Evolutionary conservation across 305 asterid species (phyloP), one percentile per base, ranked within the genome.

Genomic region (Fraxinus velutina): DNA sequence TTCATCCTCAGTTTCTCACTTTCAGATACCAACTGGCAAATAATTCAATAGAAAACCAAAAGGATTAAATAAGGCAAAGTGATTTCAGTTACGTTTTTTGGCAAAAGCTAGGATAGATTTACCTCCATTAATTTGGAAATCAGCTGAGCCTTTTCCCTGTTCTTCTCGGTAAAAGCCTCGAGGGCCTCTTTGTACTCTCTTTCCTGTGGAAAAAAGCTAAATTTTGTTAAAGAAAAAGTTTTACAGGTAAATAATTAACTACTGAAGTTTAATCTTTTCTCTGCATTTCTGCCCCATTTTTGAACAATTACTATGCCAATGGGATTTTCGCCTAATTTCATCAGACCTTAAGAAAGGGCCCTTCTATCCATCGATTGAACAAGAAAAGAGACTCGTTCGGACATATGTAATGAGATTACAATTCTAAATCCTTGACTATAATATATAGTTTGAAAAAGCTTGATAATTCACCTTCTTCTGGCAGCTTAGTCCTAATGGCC

Each of bases 161-260:
- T 92, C 92, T 92, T 93, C 76, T 90, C 92, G 64, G 92, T 88
- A 86, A 90, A 90, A 79, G 92, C 89, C 29, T 92, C 98, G 60
- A 90, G 74, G 0, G 90, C 87, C 80, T 92, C 96, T 84, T 86
- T 92, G 79, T 91, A 92, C 82, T 94, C 96, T 77, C 86, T 91
- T 84, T 94, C 97, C 98, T 94, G 80, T 2, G 2, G 42, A 6
- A 33, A 78, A 1, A 12, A 36, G 22, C 24, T 5, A 52, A 10
- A 0, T 57, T 19, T 57, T 21, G 7, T 5, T n/a, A 1, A 44
- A 0, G 55, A 44, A 10, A 47, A 50, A 15, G 60, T 50, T 15
- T 15, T 44, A 44, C 17, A 3, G 5, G 17, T 44, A 12, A 10
- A 44, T 44, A 44, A 44, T 44, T 44, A 44, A 47, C 6, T 47